Conservation (phyloP, 345 rosid genomes). For the Syzygium aqueum region DNA sequence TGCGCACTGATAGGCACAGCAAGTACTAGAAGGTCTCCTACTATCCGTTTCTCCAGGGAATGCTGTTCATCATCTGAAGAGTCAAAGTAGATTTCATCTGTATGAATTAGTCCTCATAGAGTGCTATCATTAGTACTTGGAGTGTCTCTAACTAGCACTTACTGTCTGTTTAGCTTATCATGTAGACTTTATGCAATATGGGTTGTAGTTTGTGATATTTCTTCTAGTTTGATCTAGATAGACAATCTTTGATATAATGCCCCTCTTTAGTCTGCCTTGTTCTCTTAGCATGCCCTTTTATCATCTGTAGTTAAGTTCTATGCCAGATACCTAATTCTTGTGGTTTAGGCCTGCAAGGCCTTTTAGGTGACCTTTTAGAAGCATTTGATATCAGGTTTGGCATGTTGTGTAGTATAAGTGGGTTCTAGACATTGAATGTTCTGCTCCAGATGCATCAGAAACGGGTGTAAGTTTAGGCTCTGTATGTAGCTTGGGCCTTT, state of each 20-base stretch:
- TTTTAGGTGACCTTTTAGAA: background rate
- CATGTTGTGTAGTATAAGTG: background rate
- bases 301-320: background rate
- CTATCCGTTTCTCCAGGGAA: background rate
- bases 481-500: background rate
- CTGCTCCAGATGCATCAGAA: background rate
- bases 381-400: background rate
- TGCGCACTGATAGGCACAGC: conserved; percentile 32
- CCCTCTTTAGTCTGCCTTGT: background rate
- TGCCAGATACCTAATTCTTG: background rate
- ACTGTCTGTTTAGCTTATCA: conserved; percentile 16
- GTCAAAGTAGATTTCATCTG: conserved; percentile 4
- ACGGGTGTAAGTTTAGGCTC: background rate
- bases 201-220: background rate
- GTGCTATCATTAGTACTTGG: conserved; percentile 15
- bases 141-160: background rate
- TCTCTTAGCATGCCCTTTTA: conserved; percentile 5
- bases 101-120: conserved; percentile 19
- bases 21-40: background rate
- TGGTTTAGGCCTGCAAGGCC: background rate
- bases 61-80: background rate
- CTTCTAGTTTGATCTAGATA: conserved; percentile 27
- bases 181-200: conserved; percentile 26
- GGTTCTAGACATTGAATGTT: background rate
- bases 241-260: conserved; percentile 3